These are phyloP conservation scores for Adansonia digitata DNA, from an alignment of 345 rosid genomes.

Conservation along the genomic window DNA sequence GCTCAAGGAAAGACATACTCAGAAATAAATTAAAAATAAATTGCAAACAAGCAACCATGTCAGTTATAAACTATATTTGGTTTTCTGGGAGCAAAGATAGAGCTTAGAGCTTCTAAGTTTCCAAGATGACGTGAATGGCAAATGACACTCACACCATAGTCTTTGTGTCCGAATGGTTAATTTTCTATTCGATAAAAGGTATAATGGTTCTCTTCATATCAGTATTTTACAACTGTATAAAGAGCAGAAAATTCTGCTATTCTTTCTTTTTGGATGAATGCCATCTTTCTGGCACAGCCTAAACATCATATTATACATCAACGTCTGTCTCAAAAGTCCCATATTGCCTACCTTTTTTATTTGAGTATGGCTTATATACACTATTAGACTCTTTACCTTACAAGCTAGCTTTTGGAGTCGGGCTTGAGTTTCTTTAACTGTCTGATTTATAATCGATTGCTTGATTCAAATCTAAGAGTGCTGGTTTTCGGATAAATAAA, in stretches of 20 bases:
- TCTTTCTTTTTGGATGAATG: not conserved
- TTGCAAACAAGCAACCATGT: not conserved
- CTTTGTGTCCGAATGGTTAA: not conserved
- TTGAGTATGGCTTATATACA: no score
- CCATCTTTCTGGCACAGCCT: not conserved
- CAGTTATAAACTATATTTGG: not conserved
- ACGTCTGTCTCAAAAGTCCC: not conserved
- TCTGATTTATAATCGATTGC: not conserved
- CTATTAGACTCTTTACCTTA: no score
- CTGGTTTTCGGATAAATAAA: no score
- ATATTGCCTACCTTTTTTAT: no score
- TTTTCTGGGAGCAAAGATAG: not conserved
- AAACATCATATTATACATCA: not conserved
- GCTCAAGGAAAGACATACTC: conserved; percentile 11
- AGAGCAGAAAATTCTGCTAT: not conserved
- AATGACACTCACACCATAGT: not conserved
- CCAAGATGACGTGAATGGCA: not conserved
- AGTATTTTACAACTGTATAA: not conserved
- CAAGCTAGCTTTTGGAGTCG: no score
- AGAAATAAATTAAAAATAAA: not conserved
- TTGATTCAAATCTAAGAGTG: not conserved
- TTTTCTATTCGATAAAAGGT: not conserved
- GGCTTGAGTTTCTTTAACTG: no score
- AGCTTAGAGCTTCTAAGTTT: not conserved
- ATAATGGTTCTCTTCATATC: not conserved